Base-by-base conservation (phyloP, 2,329 filamentous ascomycete genomes). In the Aspergillus felis region DNA sequence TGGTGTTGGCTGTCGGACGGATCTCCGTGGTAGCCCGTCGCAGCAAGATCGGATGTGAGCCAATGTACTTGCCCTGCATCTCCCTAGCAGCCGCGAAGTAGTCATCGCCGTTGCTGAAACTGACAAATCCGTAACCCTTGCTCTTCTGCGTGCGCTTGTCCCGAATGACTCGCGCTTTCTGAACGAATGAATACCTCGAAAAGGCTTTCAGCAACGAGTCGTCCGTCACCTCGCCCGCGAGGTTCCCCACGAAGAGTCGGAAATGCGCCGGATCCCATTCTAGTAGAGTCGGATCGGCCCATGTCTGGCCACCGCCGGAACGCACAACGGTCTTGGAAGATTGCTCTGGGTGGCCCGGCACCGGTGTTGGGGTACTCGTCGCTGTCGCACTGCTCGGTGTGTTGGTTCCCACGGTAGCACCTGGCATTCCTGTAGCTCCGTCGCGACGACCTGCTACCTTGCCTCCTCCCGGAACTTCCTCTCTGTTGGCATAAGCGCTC, bases 21-120 rank as follows among this genome's bases (percentile, higher is more conserved):
- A 99, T 91, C 74, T 97, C 92, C 5, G 93, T 96, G 65, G 88
- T 96, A 64, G 90, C 91, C 73, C 94, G 90, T 74, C 90, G 87
- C 64, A 97, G 84, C 27, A 90, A 80, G 28, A 97, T 90, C 0
- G 94, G 94, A 74, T 97, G 94, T 73, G 92, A 97, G 68, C 96
- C 93, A 71, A 99, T 97, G 76, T 99, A 99, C 78, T 99, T 97
- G 66, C 92, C 92, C 69, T 97, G 90, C 94, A 97, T 97, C 78
- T 97, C 93, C 78, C 94, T 92, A 68, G 92, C 93, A 1, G 94
- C 93, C 68, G 91, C 86, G 81, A 99, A 97, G 74, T 95, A 97
- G 70, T 97, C 92, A 73, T 99, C 94, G 29, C 92, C 90, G 71
- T 97, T 90, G 67, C 87, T 89, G 77, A 99, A 97, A 75, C 91